Evolutionary conservation across 331 rosid species (phyloP).

Genomic region (Erythrophleum ivorense): DNA sequence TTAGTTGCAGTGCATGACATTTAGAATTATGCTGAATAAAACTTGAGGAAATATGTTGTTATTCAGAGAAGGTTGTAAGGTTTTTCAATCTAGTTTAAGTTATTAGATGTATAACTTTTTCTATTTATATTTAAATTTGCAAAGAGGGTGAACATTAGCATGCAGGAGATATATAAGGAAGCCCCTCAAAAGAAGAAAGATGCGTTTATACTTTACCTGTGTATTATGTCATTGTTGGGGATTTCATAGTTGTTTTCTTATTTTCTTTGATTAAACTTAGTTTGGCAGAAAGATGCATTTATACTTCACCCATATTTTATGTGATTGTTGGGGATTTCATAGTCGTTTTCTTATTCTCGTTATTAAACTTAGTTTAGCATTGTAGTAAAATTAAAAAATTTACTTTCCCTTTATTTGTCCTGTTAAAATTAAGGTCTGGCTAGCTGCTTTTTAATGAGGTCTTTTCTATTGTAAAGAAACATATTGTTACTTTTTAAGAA

Average conservation of each 20-base stretch:
- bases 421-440: slow-evolving; percentile 2
- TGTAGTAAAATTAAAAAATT: background rate
- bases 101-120: background rate
- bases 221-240: background rate
- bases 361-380: slow-evolving; percentile 2
- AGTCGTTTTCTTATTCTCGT: background rate
- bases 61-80: background rate
- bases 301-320: background rate
- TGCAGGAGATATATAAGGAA: background rate
- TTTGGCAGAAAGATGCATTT: background rate
- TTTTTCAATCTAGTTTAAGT: background rate
- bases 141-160: background rate
- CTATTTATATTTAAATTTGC: background rate
- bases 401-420: background rate
- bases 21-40: background rate
- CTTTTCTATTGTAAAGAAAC: too few species aligned
- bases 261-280: background rate
- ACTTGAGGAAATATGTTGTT: background rate
- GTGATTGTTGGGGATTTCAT: background rate
- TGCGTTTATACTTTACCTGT: background rate
- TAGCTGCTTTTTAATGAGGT: too few species aligned
- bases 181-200: background rate
- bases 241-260: background rate
- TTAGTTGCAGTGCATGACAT: slow-evolving; percentile 16
- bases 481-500: too few species aligned